Base-by-base conservation (phyloP, 352 stramenopile genomes). In the Lagenidium giganteum region DNA sequence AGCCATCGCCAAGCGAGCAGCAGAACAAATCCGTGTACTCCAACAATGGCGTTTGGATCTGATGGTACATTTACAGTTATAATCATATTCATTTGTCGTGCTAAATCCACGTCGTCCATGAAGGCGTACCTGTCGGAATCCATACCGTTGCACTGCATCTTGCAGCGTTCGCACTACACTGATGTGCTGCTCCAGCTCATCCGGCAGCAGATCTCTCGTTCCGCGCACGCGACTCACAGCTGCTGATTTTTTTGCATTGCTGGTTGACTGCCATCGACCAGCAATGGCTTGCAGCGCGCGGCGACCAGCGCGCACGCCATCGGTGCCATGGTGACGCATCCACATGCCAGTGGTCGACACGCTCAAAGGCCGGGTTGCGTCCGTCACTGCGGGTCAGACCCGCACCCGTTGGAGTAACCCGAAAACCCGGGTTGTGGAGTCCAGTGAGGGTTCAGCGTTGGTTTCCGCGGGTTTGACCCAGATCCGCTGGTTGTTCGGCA, bases 11-110 rank as follows among this genome's bases (percentile, higher is more conserved):
- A 21, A 95, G 59, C 36, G 81, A 92, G 12, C 81, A 68, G 32
- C 62, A 73, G 51, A 87, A 95, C 28, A 95, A 47, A 27, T 95
- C 77, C 33, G 81, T 93, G 56, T 89, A 89, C 67, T 95, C 83
- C n/a, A 95, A 43, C 53, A 88, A 30, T 37, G 83, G 83, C 33
- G 79, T 93, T 27, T 93, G 83, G 21, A 93, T 82, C 75, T 90
- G 45, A 43, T 18, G 13, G n/a, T 21, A 38, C 32, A 13, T 1
- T 38, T n/a, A 12, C 32, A 38, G n/a, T 9, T 16, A 13, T 9
- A 34, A 32, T 17, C 9, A 23, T 40, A 42, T 23, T 6, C 4
- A 29, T 35, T 4, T 25, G 29, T 20, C 3, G 13, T n/a, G 14
- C 4, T 38, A 3, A 16, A 36, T 7, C 8, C 13, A 8, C 27